Evolutionary conservation across 2,329 filamentous ascomycete genomes (phyloP).

Genomic region (Tolypocladium cylindrosporum): DNA sequence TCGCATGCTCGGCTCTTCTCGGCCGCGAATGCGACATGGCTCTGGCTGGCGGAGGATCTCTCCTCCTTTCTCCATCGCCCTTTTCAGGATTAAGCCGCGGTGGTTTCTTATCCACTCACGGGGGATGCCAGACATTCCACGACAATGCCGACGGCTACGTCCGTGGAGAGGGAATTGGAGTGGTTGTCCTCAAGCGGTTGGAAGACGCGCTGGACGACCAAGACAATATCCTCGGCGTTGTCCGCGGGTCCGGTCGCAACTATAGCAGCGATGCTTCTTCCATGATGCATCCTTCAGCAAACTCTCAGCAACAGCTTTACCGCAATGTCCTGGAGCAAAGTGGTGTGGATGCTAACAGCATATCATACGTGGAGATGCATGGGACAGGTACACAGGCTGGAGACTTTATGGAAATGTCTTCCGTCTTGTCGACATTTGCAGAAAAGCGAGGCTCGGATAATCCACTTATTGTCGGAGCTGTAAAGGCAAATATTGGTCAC

Average conservation of each 20-base stretch:
- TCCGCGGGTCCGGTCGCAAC: slow-evolving; percentile 39
- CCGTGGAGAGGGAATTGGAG: slow-evolving; percentile 65
- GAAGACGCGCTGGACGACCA: slow-evolving; percentile 69
- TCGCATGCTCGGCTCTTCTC: slow-evolving; percentile 56
- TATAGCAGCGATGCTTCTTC: no score
- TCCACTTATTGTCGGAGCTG: slow-evolving; percentile 52
- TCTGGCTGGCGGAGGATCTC: slow-evolving; percentile 53
- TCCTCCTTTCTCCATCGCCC: slow-evolving; percentile 22
- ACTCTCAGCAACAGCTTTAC: slow-evolving; percentile 31
- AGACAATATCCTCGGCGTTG: slow-evolving; percentile 67
- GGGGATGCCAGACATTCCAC: slow-evolving; percentile 61
- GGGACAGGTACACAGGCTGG: slow-evolving; percentile 85
- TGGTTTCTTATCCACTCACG: slow-evolving; percentile 57
- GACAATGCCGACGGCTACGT: slow-evolving; percentile 75
- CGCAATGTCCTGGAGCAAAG: no score
- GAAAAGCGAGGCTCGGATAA: slow-evolving; percentile 29
- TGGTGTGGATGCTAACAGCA: slow-evolving; percentile 63
- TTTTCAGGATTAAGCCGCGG: slow-evolving; percentile 67
- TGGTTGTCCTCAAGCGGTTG: slow-evolving; percentile 67
- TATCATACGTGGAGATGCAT: slow-evolving; percentile 85
- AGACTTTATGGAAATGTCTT: slow-evolving; percentile 74
- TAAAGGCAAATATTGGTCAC: slow-evolving; percentile 59
- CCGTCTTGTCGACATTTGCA: slow-evolving; percentile 52
- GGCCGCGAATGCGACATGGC: slow-evolving; percentile 70
- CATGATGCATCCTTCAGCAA: slow-evolving; percentile 24